Conservation (phyloP, 2,329 filamentous ascomycete genomes). For the Xylaria sp. region DNA sequence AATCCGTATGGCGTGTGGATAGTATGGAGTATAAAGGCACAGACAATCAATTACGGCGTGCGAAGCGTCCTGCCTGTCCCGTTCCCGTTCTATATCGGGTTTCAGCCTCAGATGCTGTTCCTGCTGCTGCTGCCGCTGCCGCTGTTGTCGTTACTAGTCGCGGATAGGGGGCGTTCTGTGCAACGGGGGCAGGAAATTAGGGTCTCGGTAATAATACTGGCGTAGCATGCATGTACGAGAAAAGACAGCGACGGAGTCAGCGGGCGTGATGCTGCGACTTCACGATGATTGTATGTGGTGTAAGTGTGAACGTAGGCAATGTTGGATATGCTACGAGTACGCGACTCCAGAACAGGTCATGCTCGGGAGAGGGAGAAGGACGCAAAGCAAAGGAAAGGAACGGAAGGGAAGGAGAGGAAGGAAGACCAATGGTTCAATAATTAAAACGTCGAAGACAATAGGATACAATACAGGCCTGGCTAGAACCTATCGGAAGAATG, state of each 20-base stretch:
- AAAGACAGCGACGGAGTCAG: not conserved
- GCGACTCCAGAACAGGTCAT: conserved; percentile 1
- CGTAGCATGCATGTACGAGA: conserved; percentile 12
- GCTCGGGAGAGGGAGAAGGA: not conserved
- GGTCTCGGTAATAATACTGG: conserved; percentile 10
- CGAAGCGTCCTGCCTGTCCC: not conserved
- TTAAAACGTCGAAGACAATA: not conserved
- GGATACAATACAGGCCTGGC: not conserved
- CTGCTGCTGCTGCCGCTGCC: not conserved
- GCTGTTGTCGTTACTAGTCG: conserved; percentile 1
- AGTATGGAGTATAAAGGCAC: not conserved
- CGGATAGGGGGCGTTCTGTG: conserved; percentile 9
- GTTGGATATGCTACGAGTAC: conserved; percentile 5
- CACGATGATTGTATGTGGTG: conserved; percentile 7
- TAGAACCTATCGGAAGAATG: not conserved
- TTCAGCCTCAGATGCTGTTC: not conserved
- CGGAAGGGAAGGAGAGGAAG: not conserved
- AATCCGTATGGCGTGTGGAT: not conserved
- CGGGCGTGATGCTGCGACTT: conserved; percentile 6
- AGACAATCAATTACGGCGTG: not conserved
- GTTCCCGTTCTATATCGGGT: not conserved
- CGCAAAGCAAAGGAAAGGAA: not conserved
- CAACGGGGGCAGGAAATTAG: conserved; percentile 6
- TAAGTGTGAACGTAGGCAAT: not conserved
- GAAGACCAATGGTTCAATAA: not conserved